Conservation (phyloP, 768 basidiomycete genomes). For the Gymnopilus dilepis region DNA sequence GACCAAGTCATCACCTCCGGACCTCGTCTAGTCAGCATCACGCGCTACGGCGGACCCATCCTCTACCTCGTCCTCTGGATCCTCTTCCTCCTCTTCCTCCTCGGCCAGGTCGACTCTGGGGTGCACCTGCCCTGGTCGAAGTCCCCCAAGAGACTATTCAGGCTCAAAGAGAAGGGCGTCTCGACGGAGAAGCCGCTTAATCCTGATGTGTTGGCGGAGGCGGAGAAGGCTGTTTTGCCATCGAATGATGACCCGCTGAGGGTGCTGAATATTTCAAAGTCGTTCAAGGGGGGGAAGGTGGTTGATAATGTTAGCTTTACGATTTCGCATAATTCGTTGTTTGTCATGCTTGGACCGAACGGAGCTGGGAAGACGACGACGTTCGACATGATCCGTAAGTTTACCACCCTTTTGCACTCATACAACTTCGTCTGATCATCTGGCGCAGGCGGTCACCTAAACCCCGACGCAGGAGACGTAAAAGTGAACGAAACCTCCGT, state of each 20-base stretch:
- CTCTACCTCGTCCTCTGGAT: conserved; percentile 69
- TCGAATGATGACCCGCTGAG: conserved; percentile 63
- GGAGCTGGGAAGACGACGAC: conserved; percentile 86
- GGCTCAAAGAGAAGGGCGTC: not conserved
- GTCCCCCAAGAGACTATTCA: not conserved
- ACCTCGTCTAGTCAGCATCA: conserved; percentile 55
- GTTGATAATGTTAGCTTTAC: conserved; percentile 78
- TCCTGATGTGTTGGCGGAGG: conserved; percentile 10
- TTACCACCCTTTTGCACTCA: not conserved
- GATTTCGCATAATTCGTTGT: conserved; percentile 62
- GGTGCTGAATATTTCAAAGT: conserved; percentile 66
- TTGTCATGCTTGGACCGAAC: conserved; percentile 80
- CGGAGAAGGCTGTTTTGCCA: conserved; percentile 48
- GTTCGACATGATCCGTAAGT: conserved; percentile 77
- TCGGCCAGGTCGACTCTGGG: conserved; percentile 77
- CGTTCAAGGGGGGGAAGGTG: conserved; percentile 58
- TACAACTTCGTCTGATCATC: not conserved
- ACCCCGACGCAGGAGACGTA: conserved; percentile 72
- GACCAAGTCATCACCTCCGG: conserved; percentile 46
- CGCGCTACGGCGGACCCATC: conserved; percentile 76
- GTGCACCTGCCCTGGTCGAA: conserved; percentile 49
- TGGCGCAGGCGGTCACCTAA: conserved; percentile 65
- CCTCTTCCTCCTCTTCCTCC: conserved; percentile 61
- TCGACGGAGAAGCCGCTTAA: not conserved
- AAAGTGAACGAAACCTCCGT: conserved; percentile 70